Conservation (phyloP, 495 filamentous ascomycete species). For the Penicillium argentinense region DNA sequence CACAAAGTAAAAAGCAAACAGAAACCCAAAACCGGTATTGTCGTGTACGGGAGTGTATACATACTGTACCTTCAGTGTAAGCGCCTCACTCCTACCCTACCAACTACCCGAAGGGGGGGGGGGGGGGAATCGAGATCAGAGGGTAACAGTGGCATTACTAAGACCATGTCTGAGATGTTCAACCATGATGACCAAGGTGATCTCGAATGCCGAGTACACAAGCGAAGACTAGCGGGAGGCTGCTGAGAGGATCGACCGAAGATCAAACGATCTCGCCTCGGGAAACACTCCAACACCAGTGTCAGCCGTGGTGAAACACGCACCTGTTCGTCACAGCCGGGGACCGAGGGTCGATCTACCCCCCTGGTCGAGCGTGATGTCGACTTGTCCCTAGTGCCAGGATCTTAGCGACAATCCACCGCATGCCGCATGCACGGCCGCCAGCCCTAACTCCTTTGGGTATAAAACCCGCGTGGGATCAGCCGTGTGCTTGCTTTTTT, state of each 20-base stretch:
- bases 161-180: no score
- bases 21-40: no score
- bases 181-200: no score
- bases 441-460: conserved; percentile 1
- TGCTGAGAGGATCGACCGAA: conserved; percentile 19
- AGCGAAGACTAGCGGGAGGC: neutral
- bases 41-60: no score
- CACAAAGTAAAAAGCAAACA: no score
- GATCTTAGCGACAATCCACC: conserved; percentile 18
- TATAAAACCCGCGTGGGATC: conserved; percentile 25
- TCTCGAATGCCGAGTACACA: no score
- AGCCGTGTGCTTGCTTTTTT: conserved; percentile 7
- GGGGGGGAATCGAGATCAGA: no score
- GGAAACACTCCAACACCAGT: conserved; percentile 6
- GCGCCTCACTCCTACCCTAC: no score
- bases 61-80: no score
- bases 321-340: conserved; percentile 26
- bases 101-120: no score
- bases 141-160: no score
- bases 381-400: conserved; percentile 4
- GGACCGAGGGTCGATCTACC: conserved; percentile 14
- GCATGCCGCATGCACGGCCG: conserved; percentile 1
- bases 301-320: conserved; percentile 25
- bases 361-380: conserved; percentile 2
- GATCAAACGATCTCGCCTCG: conserved; percentile 17